Evolutionary conservation across 2,329 filamentous ascomycete genomes (phyloP).

Genomic region (Cephalotrichum gorgonifer): DNA sequence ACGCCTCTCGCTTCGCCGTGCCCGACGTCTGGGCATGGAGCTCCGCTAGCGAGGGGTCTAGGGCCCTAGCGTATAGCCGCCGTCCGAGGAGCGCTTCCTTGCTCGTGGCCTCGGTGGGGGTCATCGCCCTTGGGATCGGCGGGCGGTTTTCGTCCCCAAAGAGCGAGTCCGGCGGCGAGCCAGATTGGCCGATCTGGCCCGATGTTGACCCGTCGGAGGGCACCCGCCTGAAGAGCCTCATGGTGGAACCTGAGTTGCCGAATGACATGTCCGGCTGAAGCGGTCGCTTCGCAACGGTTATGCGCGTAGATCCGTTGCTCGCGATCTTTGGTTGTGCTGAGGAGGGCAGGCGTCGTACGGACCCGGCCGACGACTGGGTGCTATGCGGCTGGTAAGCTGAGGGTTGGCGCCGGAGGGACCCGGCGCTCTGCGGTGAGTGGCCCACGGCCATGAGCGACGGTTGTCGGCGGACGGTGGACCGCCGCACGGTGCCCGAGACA

Average conservation of each 20-base stretch:
- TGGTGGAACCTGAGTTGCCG: conserved; percentile 85
- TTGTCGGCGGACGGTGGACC: conserved; percentile 42
- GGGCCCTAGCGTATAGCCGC: conserved; percentile 67
- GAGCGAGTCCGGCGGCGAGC: conserved; percentile 27
- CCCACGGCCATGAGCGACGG: conserved; percentile 26
- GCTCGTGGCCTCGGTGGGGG: conserved; percentile 46
- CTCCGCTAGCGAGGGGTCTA: conserved; percentile 79
- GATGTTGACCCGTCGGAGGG: conserved; percentile 54
- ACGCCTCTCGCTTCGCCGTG: conserved; percentile 64
- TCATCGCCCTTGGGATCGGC: conserved; percentile 26
- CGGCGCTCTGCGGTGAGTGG: background rate
- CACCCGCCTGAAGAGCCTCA: conserved; percentile 82
- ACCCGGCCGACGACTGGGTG: conserved; percentile 9
- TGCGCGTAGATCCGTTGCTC: conserved; percentile 30
- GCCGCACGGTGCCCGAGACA: conserved; percentile 44
- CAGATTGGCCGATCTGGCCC: conserved; percentile 22
- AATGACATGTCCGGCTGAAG: conserved; percentile 86
- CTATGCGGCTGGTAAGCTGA: conserved; percentile 8
- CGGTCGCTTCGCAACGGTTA: conserved; percentile 55
- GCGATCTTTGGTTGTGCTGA: background rate
- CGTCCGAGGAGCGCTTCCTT: conserved; percentile 80
- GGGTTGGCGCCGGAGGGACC: conserved; percentile 7
- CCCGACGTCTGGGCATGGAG: conserved; percentile 67
- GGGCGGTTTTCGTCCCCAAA: conserved; percentile 55
- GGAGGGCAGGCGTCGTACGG: conserved; percentile 1